These are phyloP conservation scores for Clonostachys rosea DNA, from an alignment of 2,329 filamentous ascomycete genomes.

Conservation along the genomic window DNA sequence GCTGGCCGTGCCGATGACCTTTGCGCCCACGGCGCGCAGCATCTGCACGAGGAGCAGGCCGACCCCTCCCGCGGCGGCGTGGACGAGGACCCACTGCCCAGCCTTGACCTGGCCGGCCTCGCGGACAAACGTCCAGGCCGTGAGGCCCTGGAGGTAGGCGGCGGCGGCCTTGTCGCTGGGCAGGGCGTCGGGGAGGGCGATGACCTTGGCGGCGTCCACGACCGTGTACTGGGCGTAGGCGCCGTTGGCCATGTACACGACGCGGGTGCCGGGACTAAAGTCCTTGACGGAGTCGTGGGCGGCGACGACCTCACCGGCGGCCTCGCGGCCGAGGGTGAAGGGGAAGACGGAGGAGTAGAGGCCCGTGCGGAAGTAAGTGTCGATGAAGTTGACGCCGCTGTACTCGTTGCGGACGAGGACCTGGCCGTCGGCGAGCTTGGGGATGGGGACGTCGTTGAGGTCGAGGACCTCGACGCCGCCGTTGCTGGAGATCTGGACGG, in stretches of 20 bases:
- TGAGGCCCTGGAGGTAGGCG: slow-evolving; percentile 74
- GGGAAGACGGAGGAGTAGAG: slow-evolving; percentile 73
- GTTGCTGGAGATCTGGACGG: slow-evolving; percentile 58
- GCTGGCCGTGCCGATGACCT: slow-evolving; percentile 75
- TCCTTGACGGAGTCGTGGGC: slow-evolving; percentile 46
- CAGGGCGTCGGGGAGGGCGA: slow-evolving; percentile 61
- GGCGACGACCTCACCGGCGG: slow-evolving; percentile 64
- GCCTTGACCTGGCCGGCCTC: slow-evolving; percentile 72
- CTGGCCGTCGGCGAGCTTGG: slow-evolving; percentile 62
- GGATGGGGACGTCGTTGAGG: slow-evolving; percentile 66
- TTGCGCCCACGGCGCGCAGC: slow-evolving; percentile 66
- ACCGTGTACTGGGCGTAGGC: slow-evolving; percentile 54
- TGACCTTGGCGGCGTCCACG: slow-evolving; percentile 45
- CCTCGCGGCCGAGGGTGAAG: slow-evolving; percentile 76
- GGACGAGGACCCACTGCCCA: slow-evolving; percentile 78
- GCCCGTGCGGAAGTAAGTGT: slow-evolving; percentile 85
- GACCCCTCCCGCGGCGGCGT: slow-evolving; percentile 82
- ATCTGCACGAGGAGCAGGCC: slow-evolving; percentile 73
- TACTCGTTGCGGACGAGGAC: slow-evolving; percentile 78
- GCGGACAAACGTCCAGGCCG: slow-evolving; percentile 72
- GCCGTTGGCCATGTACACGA: slow-evolving; percentile 58
- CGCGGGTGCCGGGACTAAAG: slow-evolving; percentile 62
- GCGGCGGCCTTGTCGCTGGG: slow-evolving; percentile 61
- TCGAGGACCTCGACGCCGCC: slow-evolving; percentile 69
- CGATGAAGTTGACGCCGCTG: slow-evolving; percentile 83